These are phyloP conservation scores for Serendipita sp. DNA, from an alignment of 768 basidiomycete genomes.

Conservation along the genomic window DNA sequence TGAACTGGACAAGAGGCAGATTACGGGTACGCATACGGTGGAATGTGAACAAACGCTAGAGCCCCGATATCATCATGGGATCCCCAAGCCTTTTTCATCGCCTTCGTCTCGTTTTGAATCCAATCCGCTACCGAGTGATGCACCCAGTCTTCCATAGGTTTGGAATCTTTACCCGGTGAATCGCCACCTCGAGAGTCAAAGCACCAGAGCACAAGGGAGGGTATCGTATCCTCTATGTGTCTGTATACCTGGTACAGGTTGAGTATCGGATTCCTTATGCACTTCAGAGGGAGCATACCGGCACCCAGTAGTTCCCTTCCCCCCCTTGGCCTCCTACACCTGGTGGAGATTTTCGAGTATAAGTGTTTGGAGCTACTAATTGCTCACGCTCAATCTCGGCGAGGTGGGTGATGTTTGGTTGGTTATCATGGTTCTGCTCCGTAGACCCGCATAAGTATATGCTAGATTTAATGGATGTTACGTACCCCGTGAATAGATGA, in stretches of 20 bases:
- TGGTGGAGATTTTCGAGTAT: slow-evolving; percentile 43
- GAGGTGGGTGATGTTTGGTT: slow-evolving; percentile 53
- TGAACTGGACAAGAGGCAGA: neutral
- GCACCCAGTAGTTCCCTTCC: slow-evolving; percentile 65
- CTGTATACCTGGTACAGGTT: neutral
- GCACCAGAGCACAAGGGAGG: slow-evolving; percentile 53
- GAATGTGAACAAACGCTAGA: slow-evolving; percentile 62
- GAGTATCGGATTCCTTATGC: neutral
- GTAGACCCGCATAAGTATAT: no score
- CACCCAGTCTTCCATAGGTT: slow-evolving; percentile 48
- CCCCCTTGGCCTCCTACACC: slow-evolving; percentile 51
- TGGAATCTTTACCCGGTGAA: slow-evolving; percentile 29
- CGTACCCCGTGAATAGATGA: slow-evolving; percentile 54
- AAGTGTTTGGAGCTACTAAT: slow-evolving; percentile 37
- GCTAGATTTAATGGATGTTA: neutral
- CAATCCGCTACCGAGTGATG: slow-evolving; percentile 45
- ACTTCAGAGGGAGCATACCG: slow-evolving; percentile 29
- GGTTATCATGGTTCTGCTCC: slow-evolving; percentile 63
- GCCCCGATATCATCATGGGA: slow-evolving; percentile 35
- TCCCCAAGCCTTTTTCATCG: slow-evolving; percentile 47
- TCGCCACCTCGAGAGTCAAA: slow-evolving; percentile 62
- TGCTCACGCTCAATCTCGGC: slow-evolving; percentile 53
- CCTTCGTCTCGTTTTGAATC: slow-evolving; percentile 36
- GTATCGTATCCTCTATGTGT: slow-evolving; percentile 24
- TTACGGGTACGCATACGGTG: slow-evolving; percentile 33